These are phyloP conservation scores for Pyrus hybrid DNA, from an alignment of 331 rosid genomes.

Conservation along the genomic window DNA sequence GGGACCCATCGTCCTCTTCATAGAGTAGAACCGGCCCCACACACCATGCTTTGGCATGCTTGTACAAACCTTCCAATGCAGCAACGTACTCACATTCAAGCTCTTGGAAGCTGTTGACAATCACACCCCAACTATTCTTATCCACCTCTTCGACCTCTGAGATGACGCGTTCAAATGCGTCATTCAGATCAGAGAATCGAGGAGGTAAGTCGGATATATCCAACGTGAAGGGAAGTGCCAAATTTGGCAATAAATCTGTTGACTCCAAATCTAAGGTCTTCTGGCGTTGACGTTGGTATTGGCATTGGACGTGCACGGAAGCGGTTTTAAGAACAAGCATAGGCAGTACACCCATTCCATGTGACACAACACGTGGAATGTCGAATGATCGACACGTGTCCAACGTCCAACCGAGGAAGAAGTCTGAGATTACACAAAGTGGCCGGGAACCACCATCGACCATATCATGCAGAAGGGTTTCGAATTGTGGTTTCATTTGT, in stretches of 20 bases:
- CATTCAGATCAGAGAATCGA: neutral
- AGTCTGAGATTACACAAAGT: constrained; percentile 18
- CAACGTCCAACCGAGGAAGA: constrained; percentile 24
- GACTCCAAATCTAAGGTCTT: neutral
- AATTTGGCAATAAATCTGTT: neutral
- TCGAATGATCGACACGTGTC: neutral
- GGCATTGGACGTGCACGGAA: neutral
- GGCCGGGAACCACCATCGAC: neutral
- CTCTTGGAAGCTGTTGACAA: constrained; percentile 25
- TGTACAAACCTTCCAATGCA: neutral
- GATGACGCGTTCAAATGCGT: neutral
- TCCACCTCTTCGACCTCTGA: constrained; percentile 7
- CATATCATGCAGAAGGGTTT: constrained; percentile 10
- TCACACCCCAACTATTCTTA: constrained; percentile 17
- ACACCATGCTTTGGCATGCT: constrained; percentile 7
- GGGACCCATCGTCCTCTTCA: neutral
- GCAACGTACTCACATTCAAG: constrained; percentile 9
- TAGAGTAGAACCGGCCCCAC: constrained; percentile 18
- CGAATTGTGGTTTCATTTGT: neutral
- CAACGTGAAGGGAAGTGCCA: neutral
- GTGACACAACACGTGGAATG: constrained; percentile 5
- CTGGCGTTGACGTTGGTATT: neutral
- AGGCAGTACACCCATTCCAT: constrained; percentile 10
- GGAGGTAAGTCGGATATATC: neutral
- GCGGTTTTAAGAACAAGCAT: constrained; percentile 8